These are phyloP conservation scores for Stereum hirsutum DNA, from an alignment of 1,284 basidiomycete species.

Conservation along the genomic window DNA sequence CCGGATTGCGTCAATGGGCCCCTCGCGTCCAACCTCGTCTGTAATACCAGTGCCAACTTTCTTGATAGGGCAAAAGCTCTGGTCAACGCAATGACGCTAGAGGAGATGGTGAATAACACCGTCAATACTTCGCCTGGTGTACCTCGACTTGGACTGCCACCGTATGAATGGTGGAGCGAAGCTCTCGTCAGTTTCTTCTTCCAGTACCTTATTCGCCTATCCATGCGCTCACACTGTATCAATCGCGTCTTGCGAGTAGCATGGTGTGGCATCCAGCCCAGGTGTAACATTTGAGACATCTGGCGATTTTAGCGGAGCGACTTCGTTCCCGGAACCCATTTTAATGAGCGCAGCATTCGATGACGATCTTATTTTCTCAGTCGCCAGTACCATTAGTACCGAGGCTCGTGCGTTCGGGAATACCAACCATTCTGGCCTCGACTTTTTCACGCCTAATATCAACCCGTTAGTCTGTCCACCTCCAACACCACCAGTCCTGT, in stretches of 20 bases:
- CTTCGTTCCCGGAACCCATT: conserved; percentile 40
- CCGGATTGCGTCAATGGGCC: conserved; percentile 39
- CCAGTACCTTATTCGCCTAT: too few species aligned
- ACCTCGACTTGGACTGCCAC: conserved; percentile 37
- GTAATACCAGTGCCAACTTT: conserved; percentile 35
- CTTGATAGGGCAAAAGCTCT: conserved; percentile 38
- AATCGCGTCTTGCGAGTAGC: conserved; percentile 20
- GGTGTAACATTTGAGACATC: conserved; percentile 35
- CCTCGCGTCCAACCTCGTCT: conserved; percentile 35
- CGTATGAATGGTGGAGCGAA: conserved; percentile 49
- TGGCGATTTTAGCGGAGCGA: conserved; percentile 42
- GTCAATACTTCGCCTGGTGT: conserved; percentile 40
- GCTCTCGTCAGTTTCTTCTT: conserved; percentile 27
- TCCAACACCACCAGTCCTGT: too few species aligned
- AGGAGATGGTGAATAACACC: conserved; percentile 41
- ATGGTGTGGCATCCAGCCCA: conserved; percentile 42
- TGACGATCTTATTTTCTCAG: conserved; percentile 35
- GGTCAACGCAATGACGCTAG: conserved; percentile 34
- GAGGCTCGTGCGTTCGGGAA: conserved; percentile 52
- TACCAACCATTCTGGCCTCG: conserved; percentile 35
- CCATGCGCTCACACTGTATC: neutral
- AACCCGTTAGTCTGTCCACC: too few species aligned
- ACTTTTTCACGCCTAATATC: conserved; percentile 51
- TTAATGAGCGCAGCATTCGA: conserved; percentile 31
- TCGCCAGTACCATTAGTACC: conserved; percentile 41